Base-by-base conservation (phyloP, 78 protist species). In the Diacronema lutheri region DNA sequence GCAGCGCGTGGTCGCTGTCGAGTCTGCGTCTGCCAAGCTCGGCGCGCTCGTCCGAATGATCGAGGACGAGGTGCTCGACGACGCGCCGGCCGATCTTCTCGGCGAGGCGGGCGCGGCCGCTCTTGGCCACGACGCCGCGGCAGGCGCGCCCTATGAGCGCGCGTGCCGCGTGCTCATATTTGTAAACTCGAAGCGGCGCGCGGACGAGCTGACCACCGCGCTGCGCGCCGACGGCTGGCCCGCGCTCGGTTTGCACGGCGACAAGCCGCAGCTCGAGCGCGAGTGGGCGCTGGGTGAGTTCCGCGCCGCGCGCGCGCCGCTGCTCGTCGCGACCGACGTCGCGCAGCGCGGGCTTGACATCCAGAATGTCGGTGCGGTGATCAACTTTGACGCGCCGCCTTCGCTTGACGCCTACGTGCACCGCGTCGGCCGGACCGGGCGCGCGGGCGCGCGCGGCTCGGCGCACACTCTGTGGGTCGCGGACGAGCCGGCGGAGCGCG, bases 401-500 rank as follows among this genome's bases (percentile, higher is more conserved):
- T 33, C 77, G 14, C 77, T 96, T 33, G 97, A 95, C 68, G 94
- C 89, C 69, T 96, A 96, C 87, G 88, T 95, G n/a, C 98, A 96
- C 86, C 78, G 98, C 41, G 94, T 96, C 66, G 98, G 98, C 35
- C 89, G 98, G n/a, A 93, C 96, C 25, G 98, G 96, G 2, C 95
- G 98, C 31, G 94, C 90, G 9, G 96, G 96, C 5, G 61, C 6
- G 31, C 20, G n/a, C 2, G 97, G 97, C 38, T 65, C 57, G 0
- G 77, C 97, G 11, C 81, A 80, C 91, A 33, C 96, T 31, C 62
- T 95, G 50, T 7, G 50, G 50, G 50, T 44, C 16, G 50, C 50
- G 50, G 16, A 7, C 16, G 16, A 3, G 50, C 50, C 50, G 50
- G 3, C 16, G 50, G 50, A 3, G 7, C 50, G 50, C 50, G 16